Base-by-base conservation (phyloP, 2,329 filamentous ascomycete species). In the Claviceps cyperi region DNA sequence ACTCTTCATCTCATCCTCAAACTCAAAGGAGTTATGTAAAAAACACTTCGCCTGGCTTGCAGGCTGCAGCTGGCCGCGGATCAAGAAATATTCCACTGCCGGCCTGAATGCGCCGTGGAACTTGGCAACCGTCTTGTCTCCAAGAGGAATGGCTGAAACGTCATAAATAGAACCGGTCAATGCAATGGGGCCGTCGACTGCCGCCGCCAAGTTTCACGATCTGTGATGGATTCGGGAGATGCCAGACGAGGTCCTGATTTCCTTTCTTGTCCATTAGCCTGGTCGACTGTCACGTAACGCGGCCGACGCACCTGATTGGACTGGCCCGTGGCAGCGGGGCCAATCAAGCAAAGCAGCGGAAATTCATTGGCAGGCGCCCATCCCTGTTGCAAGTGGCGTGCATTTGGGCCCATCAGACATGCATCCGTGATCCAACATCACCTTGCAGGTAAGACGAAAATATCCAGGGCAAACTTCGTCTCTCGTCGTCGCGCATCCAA, bases 161-260 rank as follows among this genome's bases (percentile, higher is more conserved):
- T 13, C 19, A 13, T 43, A 5, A 14, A 24, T 21, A 19, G 46
- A 36, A 21, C 13, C 17, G 48, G 14, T 4, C 38, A 45, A 32
- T 40, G 43, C 9, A 7, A 9, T 39, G 45, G 28, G 40, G 11
- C 43, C 35, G 13, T 9, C 32, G 32, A 32, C 19, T 28, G 43
- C 13, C 36, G 43, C 48, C 48, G 41, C 28, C 28, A 46, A 35
- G 40, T 14, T 35, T n/a, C 8, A 38, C 5, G 41, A 49, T 49
- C 35, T 35, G 19, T 41, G 4, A 17, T 19, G 2, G 14, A 43
- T 43, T 44, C 47, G 24, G 14, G 14, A 55, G 46, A 52, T 53
- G 59, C 59, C 59, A 61, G 60, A 58, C 57, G 57, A 60, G 60
- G 59, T 59, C 28, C 61, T 61, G 59, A 55, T 58, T 53, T 43